Conservation (phyloP, 1,139 yeast genomes). For the Pichia sp. region DNA sequence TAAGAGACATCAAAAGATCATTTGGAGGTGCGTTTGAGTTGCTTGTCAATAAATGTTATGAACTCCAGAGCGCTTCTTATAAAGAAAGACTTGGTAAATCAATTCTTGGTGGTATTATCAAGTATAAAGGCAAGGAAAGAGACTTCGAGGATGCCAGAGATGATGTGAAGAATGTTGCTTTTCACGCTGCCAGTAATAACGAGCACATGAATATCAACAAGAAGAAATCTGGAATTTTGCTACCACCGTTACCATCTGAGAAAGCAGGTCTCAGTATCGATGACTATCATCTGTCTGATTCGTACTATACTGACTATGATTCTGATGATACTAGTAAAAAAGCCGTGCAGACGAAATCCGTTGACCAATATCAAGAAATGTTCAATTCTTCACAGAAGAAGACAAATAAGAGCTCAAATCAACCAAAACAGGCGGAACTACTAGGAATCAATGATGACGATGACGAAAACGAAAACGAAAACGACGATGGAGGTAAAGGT, state of each 20-base stretch:
- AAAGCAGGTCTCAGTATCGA: slow-evolving; percentile 16
- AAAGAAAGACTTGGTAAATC: slow-evolving; percentile 65
- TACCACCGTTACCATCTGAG: slow-evolving; percentile 26
- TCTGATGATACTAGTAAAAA: slow-evolving; percentile 18
- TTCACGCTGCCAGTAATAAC: slow-evolving; percentile 22
- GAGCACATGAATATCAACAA: not conserved
- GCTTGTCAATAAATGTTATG: slow-evolving; percentile 63
- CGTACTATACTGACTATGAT: slow-evolving; percentile 18
- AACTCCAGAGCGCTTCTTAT: slow-evolving; percentile 48
- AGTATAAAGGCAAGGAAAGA: slow-evolving; percentile 65
- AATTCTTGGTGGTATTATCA: slow-evolving; percentile 73
- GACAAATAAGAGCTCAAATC: not conserved
- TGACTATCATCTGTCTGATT: slow-evolving; percentile 18
- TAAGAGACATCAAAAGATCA: slow-evolving; percentile 74
- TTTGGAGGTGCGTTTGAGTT: slow-evolving; percentile 89
- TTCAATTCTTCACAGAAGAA: slow-evolving; percentile 13
- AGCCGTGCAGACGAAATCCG: slow-evolving; percentile 13
- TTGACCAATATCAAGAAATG: not conserved
- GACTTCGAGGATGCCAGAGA: slow-evolving; percentile 74
- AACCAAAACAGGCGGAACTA: slow-evolving; percentile 8
- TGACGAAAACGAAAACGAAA: too few species aligned
- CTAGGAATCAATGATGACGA: slow-evolving; percentile 8
- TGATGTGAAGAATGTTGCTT: slow-evolving; percentile 55
- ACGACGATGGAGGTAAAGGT: too few species aligned
- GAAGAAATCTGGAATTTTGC: slow-evolving; percentile 9